Base-by-base conservation (phyloP, 345 rosid species). In the Citrus sp. region DNA sequence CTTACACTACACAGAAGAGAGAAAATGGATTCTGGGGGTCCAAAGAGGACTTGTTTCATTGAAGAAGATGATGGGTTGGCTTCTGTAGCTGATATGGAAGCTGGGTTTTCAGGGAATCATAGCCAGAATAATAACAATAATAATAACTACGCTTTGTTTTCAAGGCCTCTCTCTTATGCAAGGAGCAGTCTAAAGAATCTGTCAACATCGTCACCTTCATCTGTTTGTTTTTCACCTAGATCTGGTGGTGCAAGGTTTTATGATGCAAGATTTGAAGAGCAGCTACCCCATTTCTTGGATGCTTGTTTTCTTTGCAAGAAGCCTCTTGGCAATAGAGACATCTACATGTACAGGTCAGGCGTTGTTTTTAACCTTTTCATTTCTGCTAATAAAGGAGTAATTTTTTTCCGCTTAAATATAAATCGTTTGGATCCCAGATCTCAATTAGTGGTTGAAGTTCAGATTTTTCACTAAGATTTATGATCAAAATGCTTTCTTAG, bases 321-420 rank as follows among this genome's bases (percentile, higher is more conserved):
- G 56, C 91, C 87, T 2, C 89, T 93, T 9, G 90, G 92, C 49
- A 84, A 78, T 73, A 86, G 81, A 76, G 97, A 93, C 86, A 93
- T 93, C 89, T 93, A 78, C 68, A 93, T 91, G 97, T 93, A 93
- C 85, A 91, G 95, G 97, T 93, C 32, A 37, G 86, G 8, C 9
- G 14, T 6, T 25, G 67, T 27, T 37, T 49, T 56, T 19, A 4
- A 27, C 10, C 22, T 2, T 42, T 24, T 21, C 1, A 5, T 63
- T 42, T 13, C 30, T 51, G 9, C 21, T 28, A 0, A 1, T 12
- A 1, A 1, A 51, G 30, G 19, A 32, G 6, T 27, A 28, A 8
- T 6, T 73, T 4, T 4, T 46, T 18, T 3, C 7, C 0, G 27
- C 13, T 32, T 22, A 30, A 3, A 30, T 63, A 3, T 54, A 16